Percentiles rank a stretch among this genome's conserved stretches.
phyloP scores from a whole-genome alignment of 352 stramenopile genomes.

The Globisporangium cylindrosporum region DNA sequence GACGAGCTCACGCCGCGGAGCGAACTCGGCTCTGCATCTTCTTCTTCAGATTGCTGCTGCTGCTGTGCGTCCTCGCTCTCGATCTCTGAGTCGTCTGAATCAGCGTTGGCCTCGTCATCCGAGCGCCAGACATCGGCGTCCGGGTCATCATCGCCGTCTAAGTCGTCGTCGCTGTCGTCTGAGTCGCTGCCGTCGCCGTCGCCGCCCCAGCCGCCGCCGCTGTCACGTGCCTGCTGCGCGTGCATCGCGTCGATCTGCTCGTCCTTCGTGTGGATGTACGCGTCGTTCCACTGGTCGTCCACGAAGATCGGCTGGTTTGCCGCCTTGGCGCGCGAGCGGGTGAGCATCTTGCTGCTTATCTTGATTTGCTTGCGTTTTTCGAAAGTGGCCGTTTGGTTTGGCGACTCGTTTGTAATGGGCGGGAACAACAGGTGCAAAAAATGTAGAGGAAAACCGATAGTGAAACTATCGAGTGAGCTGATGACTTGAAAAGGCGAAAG shows the following conservation, averaged over 20 bases:
- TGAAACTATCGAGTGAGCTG: background rate
- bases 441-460: background rate
- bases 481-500: background rate
- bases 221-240: constrained; percentile 41
- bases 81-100: constrained; percentile 14
- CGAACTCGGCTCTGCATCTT: constrained; percentile 15
- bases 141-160: constrained; percentile 22
- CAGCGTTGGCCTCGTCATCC: constrained; percentile 17
- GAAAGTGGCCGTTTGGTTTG: constrained; percentile 1
- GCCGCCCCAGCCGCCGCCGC: constrained; percentile 32
- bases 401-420: background rate
- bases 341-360: constrained; percentile 42
- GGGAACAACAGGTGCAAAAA: background rate
- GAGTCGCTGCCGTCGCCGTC: constrained; percentile 20
- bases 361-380: background rate
- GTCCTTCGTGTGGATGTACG: constrained; percentile 79
- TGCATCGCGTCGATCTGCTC: constrained; percentile 80
- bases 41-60: constrained; percentile 15
- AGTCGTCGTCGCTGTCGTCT: constrained; percentile 31
- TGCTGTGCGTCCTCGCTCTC: constrained; percentile 2
- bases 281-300: constrained; percentile 82
- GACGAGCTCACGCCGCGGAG: constrained; percentile 17
- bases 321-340: constrained; percentile 57
- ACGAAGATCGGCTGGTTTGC: constrained; percentile 74
- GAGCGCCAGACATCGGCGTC: constrained; percentile 23